Evolutionary conservation across 2,329 filamentous ascomycete species (phyloP), one percentile per base, ranked within the genome.

Genomic region (Sporothrix schenckii): DNA sequence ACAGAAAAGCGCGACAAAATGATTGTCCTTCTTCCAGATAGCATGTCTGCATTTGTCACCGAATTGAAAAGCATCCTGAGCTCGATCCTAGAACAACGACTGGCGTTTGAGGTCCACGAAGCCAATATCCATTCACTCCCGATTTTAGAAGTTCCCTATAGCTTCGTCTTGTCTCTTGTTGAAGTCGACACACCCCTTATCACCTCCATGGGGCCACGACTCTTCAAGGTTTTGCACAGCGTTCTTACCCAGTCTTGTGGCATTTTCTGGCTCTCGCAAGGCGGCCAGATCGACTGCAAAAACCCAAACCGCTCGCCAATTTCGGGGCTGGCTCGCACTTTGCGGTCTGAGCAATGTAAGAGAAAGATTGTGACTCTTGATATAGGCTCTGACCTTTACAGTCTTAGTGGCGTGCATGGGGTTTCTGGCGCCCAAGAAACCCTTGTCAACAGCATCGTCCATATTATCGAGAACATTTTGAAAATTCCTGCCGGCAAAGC

Each of bases 331-430:
- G 80, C 82, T 0, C 79, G 85, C 24, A 83, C 83, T 0, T 76
- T 87, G 10, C 80, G 82, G 61, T 86, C 85, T 0, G 85, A 87
- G 61, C 81, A 85, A 71, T 77, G 80, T 0, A 77, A 80, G 21
- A 84, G 80, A 73, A 76, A 72, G 0, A 77, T 86, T 19, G 76
- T 81, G 13, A 82, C 80, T 0, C 76, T 86, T n/a, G 84, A 86
- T 66, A 50, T 85, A 10, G 5, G 44, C 27, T 50, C 47, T 7
- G 63, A 66, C 21, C 27, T 39, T 7, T 16, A 7, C 63, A 16
- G 4, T 10, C 10, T 27, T 1, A n/a, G 4, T 11, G n/a, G 44
- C 30, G 24, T 41, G 7, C 21, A 41, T 9, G 19, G 14, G 11
- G 13, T n/a, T 13, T 14, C n/a, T 11, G 1, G 7, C 14, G 34